phyloP scores from a whole-genome alignment of 192 early-diverging fungal species.

The Backusella macrospora region DNA sequence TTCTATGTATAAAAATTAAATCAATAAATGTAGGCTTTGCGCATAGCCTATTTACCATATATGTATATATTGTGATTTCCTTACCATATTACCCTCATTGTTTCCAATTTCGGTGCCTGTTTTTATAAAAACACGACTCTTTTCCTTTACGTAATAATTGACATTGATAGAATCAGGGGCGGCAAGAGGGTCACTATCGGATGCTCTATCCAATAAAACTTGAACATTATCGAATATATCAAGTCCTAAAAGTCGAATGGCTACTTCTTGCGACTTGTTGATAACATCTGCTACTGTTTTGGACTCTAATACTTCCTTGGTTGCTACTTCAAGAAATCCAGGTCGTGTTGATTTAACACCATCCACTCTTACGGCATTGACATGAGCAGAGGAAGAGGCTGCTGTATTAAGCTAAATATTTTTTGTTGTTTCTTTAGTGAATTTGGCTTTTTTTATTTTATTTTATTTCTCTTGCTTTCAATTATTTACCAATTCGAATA shows the following conservation, averaged over 20 bases:
- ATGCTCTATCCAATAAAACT: conserved; percentile 65
- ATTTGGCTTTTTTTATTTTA: neutral
- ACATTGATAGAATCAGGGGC: conserved; percentile 67
- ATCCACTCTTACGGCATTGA: conserved; percentile 34
- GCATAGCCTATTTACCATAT: neutral
- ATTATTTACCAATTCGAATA: conserved; percentile 20
- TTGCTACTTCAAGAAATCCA: conserved; percentile 47
- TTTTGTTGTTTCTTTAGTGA: neutral
- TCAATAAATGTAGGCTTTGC: neutral
- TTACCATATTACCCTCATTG: conserved; percentile 84
- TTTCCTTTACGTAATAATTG: conserved; percentile 70
- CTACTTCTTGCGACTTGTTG: conserved; percentile 54
- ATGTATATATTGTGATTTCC: neutral
- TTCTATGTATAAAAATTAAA: conserved; percentile 41
- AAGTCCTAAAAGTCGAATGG: conserved; percentile 58
- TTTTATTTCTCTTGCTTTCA: neutral
- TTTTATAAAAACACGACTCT: conserved; percentile 69
- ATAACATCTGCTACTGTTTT: conserved; percentile 68
- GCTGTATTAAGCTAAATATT: conserved; percentile 25
- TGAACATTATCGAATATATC: conserved; percentile 73
- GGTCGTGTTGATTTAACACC: conserved; percentile 46
- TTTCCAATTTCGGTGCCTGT: conserved; percentile 93
- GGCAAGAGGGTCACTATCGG: conserved; percentile 43
- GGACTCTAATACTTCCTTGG: conserved; percentile 43
- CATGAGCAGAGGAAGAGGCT: conserved; percentile 25